phyloP scores from a whole-genome alignment of 352 stramenopile species.

The Globisporangium nagaii region DNA sequence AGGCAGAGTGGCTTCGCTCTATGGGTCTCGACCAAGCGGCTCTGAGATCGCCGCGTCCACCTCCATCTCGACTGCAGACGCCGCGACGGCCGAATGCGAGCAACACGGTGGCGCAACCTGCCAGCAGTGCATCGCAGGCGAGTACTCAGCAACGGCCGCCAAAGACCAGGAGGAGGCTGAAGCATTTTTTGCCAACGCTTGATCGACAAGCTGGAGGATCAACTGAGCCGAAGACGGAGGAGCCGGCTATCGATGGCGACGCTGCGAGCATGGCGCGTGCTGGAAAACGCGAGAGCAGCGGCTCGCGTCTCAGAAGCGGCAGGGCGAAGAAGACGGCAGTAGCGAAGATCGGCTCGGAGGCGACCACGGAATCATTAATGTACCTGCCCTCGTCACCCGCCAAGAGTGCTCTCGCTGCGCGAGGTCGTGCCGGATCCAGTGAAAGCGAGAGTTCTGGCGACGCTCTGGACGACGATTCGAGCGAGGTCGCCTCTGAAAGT shows the following conservation, averaged over 20 bases:
- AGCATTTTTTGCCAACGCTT: slow-evolving; percentile 7
- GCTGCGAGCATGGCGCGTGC: not conserved
- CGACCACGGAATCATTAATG: not conserved
- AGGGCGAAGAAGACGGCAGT: not conserved
- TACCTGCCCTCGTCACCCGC: not conserved
- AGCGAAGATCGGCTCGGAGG: not conserved
- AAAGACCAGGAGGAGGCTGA: slow-evolving; percentile 1
- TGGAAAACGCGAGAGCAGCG: not conserved
- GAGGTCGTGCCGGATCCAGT: not conserved
- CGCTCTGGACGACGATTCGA: not conserved
- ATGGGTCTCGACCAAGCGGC: slow-evolving; percentile 1
- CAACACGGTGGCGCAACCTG: not conserved
- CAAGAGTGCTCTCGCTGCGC: not conserved
- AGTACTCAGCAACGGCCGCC: not conserved
- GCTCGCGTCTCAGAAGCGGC: not conserved
- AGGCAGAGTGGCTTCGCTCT: slow-evolving; percentile 9
- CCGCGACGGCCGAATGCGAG: not conserved
- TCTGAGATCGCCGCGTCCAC: slow-evolving; percentile 4
- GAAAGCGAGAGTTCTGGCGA: not conserved
- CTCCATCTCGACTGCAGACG: slow-evolving; percentile 3
- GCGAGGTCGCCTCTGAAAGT: not conserved
- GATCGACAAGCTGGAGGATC: not conserved
- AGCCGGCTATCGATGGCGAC: not conserved
- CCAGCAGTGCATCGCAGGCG: too few relatives aligned
- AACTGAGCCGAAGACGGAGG: not conserved